phyloP scores from a whole-genome alignment of 1,139 yeast species.

The Taphrina communis region DNA sequence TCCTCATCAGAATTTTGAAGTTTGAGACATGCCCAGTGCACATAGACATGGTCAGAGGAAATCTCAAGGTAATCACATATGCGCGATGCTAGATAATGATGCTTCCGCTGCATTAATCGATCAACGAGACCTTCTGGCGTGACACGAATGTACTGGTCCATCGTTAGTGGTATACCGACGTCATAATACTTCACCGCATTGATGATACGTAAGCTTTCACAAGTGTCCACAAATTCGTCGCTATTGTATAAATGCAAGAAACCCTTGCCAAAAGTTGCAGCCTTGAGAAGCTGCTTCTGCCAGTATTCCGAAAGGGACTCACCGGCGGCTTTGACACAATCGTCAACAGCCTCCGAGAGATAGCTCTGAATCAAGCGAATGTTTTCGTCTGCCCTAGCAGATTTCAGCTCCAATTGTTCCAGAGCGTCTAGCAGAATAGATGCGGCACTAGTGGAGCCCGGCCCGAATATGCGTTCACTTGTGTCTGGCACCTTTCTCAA shows the following conservation, averaged over 20 bases:
- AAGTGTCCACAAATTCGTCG: constrained; percentile 64
- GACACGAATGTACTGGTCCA: constrained; percentile 58
- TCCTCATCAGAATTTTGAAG: constrained; percentile 58
- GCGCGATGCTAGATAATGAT: constrained; percentile 68
- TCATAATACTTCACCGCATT: constrained; percentile 70
- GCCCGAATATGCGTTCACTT: constrained; percentile 69
- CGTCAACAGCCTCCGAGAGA: constrained; percentile 67
- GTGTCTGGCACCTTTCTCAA: constrained; percentile 67
- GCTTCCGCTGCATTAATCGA: constrained; percentile 65
- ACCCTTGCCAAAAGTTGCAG: constrained; percentile 87
- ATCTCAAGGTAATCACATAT: constrained; percentile 62
- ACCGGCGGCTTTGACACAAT: constrained; percentile 75
- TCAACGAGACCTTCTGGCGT: constrained; percentile 60
- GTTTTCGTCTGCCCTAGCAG: constrained; percentile 86
- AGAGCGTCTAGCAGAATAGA: constrained; percentile 83
- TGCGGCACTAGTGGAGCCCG: constrained; percentile 84
- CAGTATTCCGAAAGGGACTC: constrained; percentile 76
- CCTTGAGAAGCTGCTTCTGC: constrained; percentile 79
- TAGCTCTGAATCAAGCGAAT: constrained; percentile 63
- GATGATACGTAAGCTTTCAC: constrained; percentile 68
- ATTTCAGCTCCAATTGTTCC: constrained; percentile 69
- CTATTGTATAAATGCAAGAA: constrained; percentile 60
- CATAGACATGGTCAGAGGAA: constrained; percentile 64
- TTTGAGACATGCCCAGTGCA: constrained; percentile 82
- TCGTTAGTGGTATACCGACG: constrained; percentile 72